Evolutionary conservation across 2,329 filamentous ascomycete species (phyloP), one percentile per base, ranked within the genome.

Genomic region (Penicillium olsonii): DNA sequence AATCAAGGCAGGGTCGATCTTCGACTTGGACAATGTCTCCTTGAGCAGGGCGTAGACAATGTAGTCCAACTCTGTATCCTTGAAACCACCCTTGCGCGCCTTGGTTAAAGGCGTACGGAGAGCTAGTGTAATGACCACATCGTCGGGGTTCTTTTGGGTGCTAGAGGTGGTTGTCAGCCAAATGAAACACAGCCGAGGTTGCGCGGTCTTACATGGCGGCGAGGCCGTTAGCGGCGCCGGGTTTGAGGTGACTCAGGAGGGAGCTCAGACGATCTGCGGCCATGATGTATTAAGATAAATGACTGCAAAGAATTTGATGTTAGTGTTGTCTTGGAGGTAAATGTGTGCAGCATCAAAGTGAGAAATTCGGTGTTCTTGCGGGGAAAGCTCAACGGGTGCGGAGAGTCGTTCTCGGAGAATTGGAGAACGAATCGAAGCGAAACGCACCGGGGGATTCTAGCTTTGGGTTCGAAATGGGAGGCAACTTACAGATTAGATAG

Each of bases 111-210:
- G 91, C 22, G 92, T 96, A 48, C 94, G 88, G 64, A 92, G 79
- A 22, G 92, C 92, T 50, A 95, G 84, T 7, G 94, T 99, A 68
- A 97, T 96, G 69, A 99, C 94, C 46, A 99, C 82, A 78, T 99
- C 94, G 70, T 97, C 92, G 61, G 92, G 84, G 73, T 95, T 95
- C 79, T 97, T 92, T 62, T 89, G 85, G 50, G 89, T 91, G 67
- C 91, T 96, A 62, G n/a, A 26, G 15, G 26, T n/a, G 14, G 6
- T 39, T 44, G 42, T 65, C 44, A 63, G 55, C 42, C 33, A 45
- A 12, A 14, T 29, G 35, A 50, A 50, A 38, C 19, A n/a, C n/a
- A 33, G 41, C 41, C 37, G 15, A 15, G 20, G 29, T 46, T 29
- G 42, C 48, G 8, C 7, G n/a, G n/a, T 67, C 87, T 79, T 82